Evolutionary conservation across 2,329 filamentous ascomycete species (phyloP).

Genomic region (Pyrenophora graminea): DNA sequence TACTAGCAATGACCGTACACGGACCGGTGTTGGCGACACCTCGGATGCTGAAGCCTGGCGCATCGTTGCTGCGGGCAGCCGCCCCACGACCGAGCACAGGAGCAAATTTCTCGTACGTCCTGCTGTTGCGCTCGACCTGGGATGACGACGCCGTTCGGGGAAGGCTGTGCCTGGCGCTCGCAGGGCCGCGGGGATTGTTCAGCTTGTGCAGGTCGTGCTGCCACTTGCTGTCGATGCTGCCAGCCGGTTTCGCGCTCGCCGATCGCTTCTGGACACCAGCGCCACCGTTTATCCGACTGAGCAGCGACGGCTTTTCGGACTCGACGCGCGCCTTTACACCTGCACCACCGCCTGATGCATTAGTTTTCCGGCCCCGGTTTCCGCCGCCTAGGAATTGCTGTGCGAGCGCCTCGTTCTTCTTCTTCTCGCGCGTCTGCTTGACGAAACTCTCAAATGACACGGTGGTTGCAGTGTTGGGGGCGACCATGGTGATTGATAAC

Average conservation of each 20-base stretch:
- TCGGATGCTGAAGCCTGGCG: slow-evolving; percentile 66
- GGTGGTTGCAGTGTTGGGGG: slow-evolving; percentile 18
- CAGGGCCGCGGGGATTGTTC: slow-evolving; percentile 46
- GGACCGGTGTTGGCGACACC: slow-evolving; percentile 70
- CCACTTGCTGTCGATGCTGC: slow-evolving; percentile 70
- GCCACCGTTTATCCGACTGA: slow-evolving; percentile 72
- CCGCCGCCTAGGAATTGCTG: slow-evolving; percentile 69
- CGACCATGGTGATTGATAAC: slow-evolving; percentile 23
- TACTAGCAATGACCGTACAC: slow-evolving; percentile 74
- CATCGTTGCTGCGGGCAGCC: slow-evolving; percentile 36
- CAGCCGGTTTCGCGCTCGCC: slow-evolving; percentile 49
- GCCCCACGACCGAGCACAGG: slow-evolving; percentile 33
- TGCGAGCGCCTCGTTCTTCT: slow-evolving; percentile 73
- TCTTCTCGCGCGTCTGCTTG: slow-evolving; percentile 62
- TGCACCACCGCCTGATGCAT: slow-evolving; percentile 56
- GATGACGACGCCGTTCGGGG: slow-evolving; percentile 47
- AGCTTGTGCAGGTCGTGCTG: slow-evolving; percentile 68
- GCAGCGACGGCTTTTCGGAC: slow-evolving; percentile 59
- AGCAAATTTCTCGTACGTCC: slow-evolving; percentile 49
- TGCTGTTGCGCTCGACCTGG: slow-evolving; percentile 49
- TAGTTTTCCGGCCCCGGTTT: slow-evolving; percentile 60
- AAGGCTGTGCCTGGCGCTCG: slow-evolving; percentile 34
- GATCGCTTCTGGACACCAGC: slow-evolving; percentile 68
- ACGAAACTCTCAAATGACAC: slow-evolving; percentile 38
- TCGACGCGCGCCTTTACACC: slow-evolving; percentile 51